Evolutionary conservation across 345 rosid genomes (phyloP).

Genomic region (Eucalyptus albens): DNA sequence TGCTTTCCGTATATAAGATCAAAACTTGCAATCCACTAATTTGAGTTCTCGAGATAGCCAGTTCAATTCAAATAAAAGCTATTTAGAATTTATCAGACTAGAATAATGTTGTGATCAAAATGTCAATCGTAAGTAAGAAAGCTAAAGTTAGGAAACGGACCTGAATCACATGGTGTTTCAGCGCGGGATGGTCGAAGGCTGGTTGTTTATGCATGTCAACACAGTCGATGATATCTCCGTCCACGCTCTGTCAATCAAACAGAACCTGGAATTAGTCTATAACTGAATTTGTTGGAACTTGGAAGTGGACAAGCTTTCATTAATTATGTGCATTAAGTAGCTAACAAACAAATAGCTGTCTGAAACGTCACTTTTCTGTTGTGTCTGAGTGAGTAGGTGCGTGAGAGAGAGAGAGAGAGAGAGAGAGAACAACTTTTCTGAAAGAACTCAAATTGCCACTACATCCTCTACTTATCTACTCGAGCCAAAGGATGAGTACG

Average conservation of each 20-base stretch:
- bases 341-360: not conserved
- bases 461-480: not conserved
- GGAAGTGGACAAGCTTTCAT: not conserved
- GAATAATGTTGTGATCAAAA: not conserved
- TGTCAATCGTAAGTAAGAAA: not conserved
- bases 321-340: not conserved
- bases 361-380: not conserved
- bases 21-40: not conserved
- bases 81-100: not conserved
- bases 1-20: not conserved
- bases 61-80: not conserved
- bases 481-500: not conserved
- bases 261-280: not conserved
- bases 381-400: not conserved
- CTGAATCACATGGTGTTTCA: slow-evolving; percentile 32
- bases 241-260: slow-evolving; percentile 12
- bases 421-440: not conserved
- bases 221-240: slow-evolving; percentile 45
- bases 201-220: slow-evolving; percentile 35
- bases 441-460: not conserved
- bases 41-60: not conserved
- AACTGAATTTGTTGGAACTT: not conserved
- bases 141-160: not conserved
- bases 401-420: not conserved
- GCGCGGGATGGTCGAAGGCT: slow-evolving; percentile 36